Conservation (phyloP, 192 early-diverging fungal species). For the Dispira parvispora region DNA sequence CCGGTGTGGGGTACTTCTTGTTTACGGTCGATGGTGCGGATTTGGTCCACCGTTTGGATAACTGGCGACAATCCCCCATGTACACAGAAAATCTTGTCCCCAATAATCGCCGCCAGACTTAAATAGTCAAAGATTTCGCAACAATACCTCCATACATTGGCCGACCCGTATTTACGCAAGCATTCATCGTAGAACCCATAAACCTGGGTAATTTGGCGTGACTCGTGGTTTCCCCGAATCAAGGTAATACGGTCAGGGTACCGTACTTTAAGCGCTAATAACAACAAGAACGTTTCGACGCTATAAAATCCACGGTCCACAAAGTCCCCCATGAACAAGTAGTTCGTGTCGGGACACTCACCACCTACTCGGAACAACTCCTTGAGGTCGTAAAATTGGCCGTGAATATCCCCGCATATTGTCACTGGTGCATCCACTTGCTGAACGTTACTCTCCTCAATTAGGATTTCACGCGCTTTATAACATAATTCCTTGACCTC, state of each 20-base stretch:
- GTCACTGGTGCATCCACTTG: conserved; percentile 91
- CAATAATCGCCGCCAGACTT: conserved; percentile 84
- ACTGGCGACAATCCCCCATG: conserved; percentile 90
- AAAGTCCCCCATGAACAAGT: conserved; percentile 96
- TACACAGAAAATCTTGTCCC: conserved; percentile 86
- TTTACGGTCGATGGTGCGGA: conserved; percentile 82
- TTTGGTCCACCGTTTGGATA: conserved; percentile 90
- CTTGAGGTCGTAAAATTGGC: conserved; percentile 92
- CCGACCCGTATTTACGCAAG: conserved; percentile 87
- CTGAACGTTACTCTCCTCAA: conserved; percentile 94
- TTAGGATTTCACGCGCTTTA: conserved; percentile 87
- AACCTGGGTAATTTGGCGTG: conserved; percentile 91
- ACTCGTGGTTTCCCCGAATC: conserved; percentile 88
- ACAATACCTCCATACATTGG: conserved; percentile 94
- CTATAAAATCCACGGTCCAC: conserved; percentile 93
- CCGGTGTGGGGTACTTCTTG: conserved; percentile 98
- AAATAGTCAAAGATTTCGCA: conserved; percentile 97
- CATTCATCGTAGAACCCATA: conserved; percentile 99
- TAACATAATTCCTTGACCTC: conserved; percentile 89
- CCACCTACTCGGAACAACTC: conserved; percentile 89
- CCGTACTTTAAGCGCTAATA: conserved; percentile 87
- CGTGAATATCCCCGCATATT: conserved; percentile 93
- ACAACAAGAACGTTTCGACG: conserved; percentile 92
- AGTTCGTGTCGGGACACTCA: conserved; percentile 92
- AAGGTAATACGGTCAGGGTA: conserved; percentile 88